Percentiles rank a stretch among this genome's conserved stretches.
Conservation (phyloP, 2,329 filamentous ascomycete genomes). For the Diaporthe eres region DNA sequence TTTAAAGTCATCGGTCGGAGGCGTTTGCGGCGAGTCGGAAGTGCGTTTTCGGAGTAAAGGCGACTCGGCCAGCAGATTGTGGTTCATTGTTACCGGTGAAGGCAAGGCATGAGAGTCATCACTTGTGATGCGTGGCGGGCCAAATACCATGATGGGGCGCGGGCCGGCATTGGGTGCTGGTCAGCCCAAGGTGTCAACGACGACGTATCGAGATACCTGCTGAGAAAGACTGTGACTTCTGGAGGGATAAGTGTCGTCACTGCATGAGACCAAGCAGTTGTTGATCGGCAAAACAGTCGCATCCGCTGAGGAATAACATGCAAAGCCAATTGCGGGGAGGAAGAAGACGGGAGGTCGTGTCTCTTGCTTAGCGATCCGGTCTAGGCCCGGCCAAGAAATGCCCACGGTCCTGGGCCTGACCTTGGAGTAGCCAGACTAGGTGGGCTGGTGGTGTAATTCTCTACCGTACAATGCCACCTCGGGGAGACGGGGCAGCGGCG, state of each 20-base stretch:
- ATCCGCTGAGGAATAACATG: constrained; percentile 28
- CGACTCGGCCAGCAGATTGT: constrained; percentile 14
- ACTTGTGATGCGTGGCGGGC: constrained; percentile 29
- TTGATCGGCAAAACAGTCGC: not conserved
- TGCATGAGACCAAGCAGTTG: not conserved
- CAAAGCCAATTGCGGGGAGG: not conserved
- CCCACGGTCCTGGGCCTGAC: constrained; percentile 13
- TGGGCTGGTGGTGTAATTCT: constrained; percentile 1
- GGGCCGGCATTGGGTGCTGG: constrained; percentile 34
- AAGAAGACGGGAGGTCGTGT: constrained; percentile 6
- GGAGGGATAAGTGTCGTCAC: not conserved
- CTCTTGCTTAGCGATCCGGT: constrained; percentile 7
- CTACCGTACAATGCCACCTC: constrained; percentile 8
- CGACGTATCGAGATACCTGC: not conserved
- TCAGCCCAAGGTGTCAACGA: not conserved
- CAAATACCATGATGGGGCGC: constrained; percentile 32
- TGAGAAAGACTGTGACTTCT: not conserved
- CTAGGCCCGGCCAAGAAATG: constrained; percentile 35
- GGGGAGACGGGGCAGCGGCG: constrained; percentile 6
- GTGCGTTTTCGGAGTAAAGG: constrained; percentile 9
- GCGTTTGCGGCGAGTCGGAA: constrained; percentile 11
- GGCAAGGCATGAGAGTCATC: constrained; percentile 24
- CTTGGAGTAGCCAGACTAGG: constrained; percentile 21
- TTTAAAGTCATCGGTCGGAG: constrained; percentile 2
- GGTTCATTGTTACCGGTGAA: constrained; percentile 29